Evolutionary conservation across 148 eudicot genomes (phyloP), one percentile per base, ranked within the genome.

Genomic region (Linanthus parryae): DNA sequence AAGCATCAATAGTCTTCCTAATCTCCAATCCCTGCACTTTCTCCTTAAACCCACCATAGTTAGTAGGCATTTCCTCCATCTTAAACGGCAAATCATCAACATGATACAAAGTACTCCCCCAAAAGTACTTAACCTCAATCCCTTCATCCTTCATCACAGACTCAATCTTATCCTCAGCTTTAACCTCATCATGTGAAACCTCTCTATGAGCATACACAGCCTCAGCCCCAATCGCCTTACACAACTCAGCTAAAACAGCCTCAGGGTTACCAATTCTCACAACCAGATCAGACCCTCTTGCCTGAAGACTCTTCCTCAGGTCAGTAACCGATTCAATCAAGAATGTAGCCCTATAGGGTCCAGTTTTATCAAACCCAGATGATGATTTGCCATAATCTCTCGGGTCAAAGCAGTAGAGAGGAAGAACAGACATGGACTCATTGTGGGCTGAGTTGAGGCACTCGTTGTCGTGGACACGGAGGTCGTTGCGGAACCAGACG

Each of bases 21-120:
- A 91, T 80, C 58, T 81, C 72, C 70, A 79, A 71, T 3, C 90
- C 85, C 52, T 79, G 64, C 35, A 87, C 94, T 62, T 75, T 87
- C 69, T 91, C 94, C 76, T 74, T 83, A 67, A 91, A 91, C 54
- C 83, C 95, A 3, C 94, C 94, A 48, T 87, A 91, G 71, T 81
- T 91, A 0, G 94, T 83, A 0, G 98, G 98, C 98, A 91, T 91
- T 21, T 59, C 79, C 67, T 74, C 83, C 79, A 91, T 63, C 11
- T 75, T 64, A 55, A 91, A 91, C 1, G 94, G 90, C 74, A 91
- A 79, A 79, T 91, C 98, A 48, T 91, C 98, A 73, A 81, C 47
- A 82, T 91, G 98, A 52, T 79, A 83, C 77, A 91, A 66, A 44
- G 98, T 91, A 64, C 98, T 91, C 13, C 98, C 98, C 98, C 98